Base-by-base conservation (phyloP, 176 grass and related monocot genomes). In the Zizania latifolia region DNA sequence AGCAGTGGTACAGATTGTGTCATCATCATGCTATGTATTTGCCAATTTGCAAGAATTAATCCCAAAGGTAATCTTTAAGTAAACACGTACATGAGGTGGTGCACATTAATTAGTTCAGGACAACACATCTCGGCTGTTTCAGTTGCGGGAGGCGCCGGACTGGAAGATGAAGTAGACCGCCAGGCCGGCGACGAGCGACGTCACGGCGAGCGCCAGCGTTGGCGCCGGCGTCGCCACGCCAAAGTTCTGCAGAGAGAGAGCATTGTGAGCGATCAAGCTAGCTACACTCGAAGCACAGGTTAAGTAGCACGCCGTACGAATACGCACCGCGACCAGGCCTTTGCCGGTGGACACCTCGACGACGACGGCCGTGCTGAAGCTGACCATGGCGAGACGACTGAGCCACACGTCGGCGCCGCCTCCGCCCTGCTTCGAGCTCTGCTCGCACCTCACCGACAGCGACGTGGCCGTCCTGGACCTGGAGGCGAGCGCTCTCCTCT, bases 301-400 rank as follows among this genome's bases (percentile, higher is more conserved):
- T 50, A n/a, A 53, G 48, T 53, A 53, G 48, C 6, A n/a, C n/a
- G n/a, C n/a, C n/a, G n/a, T n/a, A n/a, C n/a, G n/a, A n/a, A 4
- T 9, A 33, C 26, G 30, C 82, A 93, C 93, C 93, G 90, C 81
- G 8, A 97, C 83, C 22, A 98, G 41, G 53, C 88, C 91, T 78
- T 93, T 90, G 53, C 94, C 94, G 58, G 89, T 94, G 55, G 79
- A 71, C 33, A 98, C 58, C 84, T 98, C 94, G 53, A 89, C 46
- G 75, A 84, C 61, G 66, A 98, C 85, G 28, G 94, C 94, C 10
- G 78, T 89, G 34, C 89, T 76, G 88, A 98, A 84, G 76, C 94
- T 80, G 22, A 90, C 11, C 94, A 98, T 98, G 70, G 91, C 94
- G 41, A 85, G 71, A 40, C 91, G 94, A 36, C 94, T 84, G 26